Conservation (phyloP, 2,329 filamentous ascomycete genomes). For the Alternaria hordeiaustralica region DNA sequence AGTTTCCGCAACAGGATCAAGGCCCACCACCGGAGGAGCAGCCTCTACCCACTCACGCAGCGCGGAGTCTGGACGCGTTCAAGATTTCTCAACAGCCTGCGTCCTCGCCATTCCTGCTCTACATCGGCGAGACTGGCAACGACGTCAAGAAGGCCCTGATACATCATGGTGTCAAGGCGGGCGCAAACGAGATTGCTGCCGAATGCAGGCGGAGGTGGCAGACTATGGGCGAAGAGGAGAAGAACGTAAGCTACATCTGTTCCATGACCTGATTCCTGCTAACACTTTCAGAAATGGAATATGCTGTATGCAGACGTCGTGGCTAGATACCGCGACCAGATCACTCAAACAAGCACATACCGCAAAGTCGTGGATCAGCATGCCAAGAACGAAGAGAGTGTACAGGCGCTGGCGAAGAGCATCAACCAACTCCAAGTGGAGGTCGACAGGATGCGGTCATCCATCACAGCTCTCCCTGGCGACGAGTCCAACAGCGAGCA, state of each 20-base stretch:
- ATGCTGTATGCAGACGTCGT: constrained; percentile 50
- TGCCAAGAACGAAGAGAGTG: constrained; percentile 48
- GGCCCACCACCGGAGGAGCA: constrained; percentile 22
- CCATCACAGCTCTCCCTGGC: constrained; percentile 33
- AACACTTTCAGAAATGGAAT: constrained; percentile 48
- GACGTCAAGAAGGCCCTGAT: constrained; percentile 48
- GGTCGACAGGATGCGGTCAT: constrained; percentile 47
- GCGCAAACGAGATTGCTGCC: constrained; percentile 50
- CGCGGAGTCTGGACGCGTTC: constrained; percentile 38
- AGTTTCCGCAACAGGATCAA: constrained; percentile 33
- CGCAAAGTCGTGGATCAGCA: constrained; percentile 48
- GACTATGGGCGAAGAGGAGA: constrained; percentile 48
- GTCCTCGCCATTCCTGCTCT: constrained; percentile 50
- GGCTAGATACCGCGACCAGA: constrained; percentile 48
- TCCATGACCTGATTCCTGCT: constrained; percentile 2
- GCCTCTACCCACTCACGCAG: constrained; percentile 17
- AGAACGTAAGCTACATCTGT: constrained; percentile 34
- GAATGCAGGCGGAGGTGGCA: constrained; percentile 51
- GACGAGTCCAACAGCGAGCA: constrained; percentile 25
- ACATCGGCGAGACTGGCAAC: constrained; percentile 48
- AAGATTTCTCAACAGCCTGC: constrained; percentile 48
- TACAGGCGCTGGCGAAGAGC: constrained; percentile 49
- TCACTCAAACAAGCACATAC: constrained; percentile 45
- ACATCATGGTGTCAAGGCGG: constrained; percentile 46
- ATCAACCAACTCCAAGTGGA: constrained; percentile 51